Percentiles rank a stretch among this genome's conserved stretches.
Evolutionary conservation across 345 rosid genomes (phyloP).

Genomic region (Euphorbia tirucalli): DNA sequence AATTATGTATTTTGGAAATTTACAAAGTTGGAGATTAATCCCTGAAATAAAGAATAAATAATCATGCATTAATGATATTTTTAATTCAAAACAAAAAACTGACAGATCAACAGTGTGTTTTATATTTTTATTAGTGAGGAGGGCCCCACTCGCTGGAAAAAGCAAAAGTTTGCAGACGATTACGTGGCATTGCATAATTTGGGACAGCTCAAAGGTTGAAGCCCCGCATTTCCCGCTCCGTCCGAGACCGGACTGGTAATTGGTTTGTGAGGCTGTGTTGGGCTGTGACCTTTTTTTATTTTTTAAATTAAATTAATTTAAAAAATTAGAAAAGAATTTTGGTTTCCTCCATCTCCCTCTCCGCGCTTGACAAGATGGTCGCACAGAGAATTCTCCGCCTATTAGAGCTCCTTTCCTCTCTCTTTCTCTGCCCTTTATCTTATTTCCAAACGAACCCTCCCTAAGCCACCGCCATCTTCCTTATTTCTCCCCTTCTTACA

Average conservation of each 20-base stretch:
- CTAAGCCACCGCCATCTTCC: no score
- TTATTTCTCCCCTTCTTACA: no score
- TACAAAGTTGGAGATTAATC: no score
- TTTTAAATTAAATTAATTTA: not conserved
- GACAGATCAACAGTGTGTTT: not conserved
- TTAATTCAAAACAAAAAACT: not conserved
- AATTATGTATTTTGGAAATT: no score
- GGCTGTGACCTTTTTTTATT: no score
- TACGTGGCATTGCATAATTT: constrained; percentile 1
- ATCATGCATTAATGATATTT: not conserved
- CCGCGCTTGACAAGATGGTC: not conserved
- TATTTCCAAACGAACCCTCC: no score
- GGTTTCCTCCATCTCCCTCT: not conserved
- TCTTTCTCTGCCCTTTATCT: not conserved
- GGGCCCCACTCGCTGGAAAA: not conserved
- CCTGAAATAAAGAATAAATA: no score
- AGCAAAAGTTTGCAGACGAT: not conserved
- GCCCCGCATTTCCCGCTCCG: constrained; percentile 1
- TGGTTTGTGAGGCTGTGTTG: no score
- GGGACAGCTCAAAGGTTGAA: not conserved
- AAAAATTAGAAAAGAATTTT: not conserved
- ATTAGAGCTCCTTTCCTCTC: not conserved
- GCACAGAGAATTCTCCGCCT: constrained; percentile 17
- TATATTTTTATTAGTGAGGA: no score
- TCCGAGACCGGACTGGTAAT: no score